Percentiles rank a stretch among this genome's conserved stretches.
phyloP scores from a whole-genome alignment of 805 yeast species.

The Saccharomycopsis synnaedendra region DNA sequence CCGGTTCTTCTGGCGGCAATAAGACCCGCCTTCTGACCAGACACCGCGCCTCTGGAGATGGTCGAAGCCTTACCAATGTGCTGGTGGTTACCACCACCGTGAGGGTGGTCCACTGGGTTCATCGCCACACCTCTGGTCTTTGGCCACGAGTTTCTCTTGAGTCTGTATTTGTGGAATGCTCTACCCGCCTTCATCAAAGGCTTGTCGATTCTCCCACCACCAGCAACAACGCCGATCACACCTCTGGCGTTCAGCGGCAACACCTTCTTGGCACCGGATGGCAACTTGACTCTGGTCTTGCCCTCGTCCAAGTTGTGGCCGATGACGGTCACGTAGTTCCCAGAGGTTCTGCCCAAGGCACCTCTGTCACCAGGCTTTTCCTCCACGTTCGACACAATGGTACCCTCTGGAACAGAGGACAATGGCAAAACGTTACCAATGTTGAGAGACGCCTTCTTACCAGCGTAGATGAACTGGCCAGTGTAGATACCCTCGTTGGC shows the following conservation, averaged over 20 bases:
- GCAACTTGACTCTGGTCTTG: slow-evolving; percentile 98
- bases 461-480: slow-evolving; percentile 98
- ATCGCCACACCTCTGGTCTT: slow-evolving; percentile 99
- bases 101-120: slow-evolving; percentile 99
- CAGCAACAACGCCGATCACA: slow-evolving; percentile 99
- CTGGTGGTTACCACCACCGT: slow-evolving; percentile 99
- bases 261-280: slow-evolving; percentile 98
- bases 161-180: slow-evolving; percentile 99
- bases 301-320: slow-evolving; percentile 99
- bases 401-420: slow-evolving; percentile 98
- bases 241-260: slow-evolving; percentile 96
- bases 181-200: slow-evolving; percentile 99
- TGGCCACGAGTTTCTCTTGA: slow-evolving; percentile 99
- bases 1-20: slow-evolving; percentile 99
- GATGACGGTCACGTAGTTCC: slow-evolving; percentile 97
- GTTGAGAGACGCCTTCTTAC: slow-evolving; percentile 95
- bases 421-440: slow-evolving; percentile 96
- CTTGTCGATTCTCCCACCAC: slow-evolving; percentile 99
- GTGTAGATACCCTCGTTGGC: slow-evolving; percentile 99
- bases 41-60: slow-evolving; percentile 97
- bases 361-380: slow-evolving; percentile 99
- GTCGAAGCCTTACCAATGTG: slow-evolving; percentile 99
- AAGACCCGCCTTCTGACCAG: slow-evolving; percentile 99
- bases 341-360: slow-evolving; percentile 99
- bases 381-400: slow-evolving; percentile 96